Evolutionary conservation across 164 flowering plant genomes (phyloP).

Genomic region (Piper longum): DNA sequence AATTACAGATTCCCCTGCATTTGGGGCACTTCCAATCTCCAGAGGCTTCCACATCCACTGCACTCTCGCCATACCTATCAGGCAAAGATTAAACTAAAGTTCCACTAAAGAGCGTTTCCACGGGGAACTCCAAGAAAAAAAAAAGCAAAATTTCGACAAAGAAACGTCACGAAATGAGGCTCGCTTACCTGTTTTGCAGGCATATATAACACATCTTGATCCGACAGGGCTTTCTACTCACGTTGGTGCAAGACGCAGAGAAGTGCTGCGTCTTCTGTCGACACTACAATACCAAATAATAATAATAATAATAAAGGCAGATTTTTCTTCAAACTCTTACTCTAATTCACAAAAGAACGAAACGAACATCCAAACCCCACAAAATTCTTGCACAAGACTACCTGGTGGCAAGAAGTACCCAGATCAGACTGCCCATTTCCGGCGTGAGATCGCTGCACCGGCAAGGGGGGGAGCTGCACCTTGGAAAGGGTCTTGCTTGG

Average conservation of each 20-base stretch:
- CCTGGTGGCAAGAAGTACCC: constrained; percentile 1
- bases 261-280: constrained; percentile 71
- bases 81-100: neutral
- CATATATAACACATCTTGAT: constrained; percentile 59
- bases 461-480: neutral
- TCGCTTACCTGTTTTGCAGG: constrained; percentile 57
- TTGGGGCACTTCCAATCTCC: constrained; percentile 72
- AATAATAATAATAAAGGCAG: neutral
- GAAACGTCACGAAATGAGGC: neutral
- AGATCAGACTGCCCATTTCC: neutral
- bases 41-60: constrained; percentile 33
- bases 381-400: neutral
- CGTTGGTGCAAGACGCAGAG: constrained; percentile 39
- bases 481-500: neutral
- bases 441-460: neutral
- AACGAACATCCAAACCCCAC: neutral
- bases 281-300: constrained; percentile 31
- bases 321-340: neutral
- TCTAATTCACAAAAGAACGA: neutral
- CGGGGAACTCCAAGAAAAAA: neutral
- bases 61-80: constrained; percentile 76
- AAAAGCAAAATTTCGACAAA: neutral
- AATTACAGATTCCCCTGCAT: constrained; percentile 82
- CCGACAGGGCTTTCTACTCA: constrained; percentile 28
- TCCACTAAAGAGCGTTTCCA: neutral